phyloP scores from a whole-genome alignment of 495 filamentous ascomycete species.

The Neurospora sublineolata region DNA sequence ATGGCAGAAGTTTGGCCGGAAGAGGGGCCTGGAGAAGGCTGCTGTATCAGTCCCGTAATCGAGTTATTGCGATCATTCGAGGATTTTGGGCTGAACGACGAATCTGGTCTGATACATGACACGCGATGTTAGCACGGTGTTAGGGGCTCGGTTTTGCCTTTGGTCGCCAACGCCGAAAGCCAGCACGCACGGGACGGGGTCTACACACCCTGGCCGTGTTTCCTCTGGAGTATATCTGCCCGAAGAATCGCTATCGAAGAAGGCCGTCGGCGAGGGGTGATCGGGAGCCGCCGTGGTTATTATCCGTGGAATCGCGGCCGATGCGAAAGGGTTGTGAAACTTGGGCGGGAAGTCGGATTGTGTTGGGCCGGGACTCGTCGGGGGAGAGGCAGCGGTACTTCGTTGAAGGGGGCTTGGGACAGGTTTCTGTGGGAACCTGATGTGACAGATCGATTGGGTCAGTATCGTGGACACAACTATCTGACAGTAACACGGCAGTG shows the following conservation, averaged over 20 bases:
- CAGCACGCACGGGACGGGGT: conserved; percentile 1
- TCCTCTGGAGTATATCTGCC: conserved; percentile 21
- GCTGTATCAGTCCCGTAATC: conserved; percentile 23
- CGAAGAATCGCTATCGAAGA: conserved; percentile 27
- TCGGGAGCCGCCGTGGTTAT: conserved; percentile 24
- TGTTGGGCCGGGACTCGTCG: conserved; percentile 32
- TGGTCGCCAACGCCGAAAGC: conserved; percentile 7
- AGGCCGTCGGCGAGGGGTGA: conserved; percentile 15
- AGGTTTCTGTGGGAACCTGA: conserved; percentile 29
- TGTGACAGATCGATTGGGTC: conserved; percentile 17
- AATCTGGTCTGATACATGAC: conserved; percentile 21
- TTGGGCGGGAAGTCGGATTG: conserved; percentile 24
- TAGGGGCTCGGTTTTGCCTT: conserved; percentile 3
- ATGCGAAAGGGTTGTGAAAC: conserved; percentile 7
- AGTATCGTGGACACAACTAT: conserved; percentile 25
- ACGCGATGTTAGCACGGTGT: conserved; percentile 15
- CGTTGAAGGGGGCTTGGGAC: conserved; percentile 33
- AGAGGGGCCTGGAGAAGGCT: conserved; percentile 27
- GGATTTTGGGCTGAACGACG: conserved; percentile 16
- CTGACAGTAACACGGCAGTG: conserved; percentile 24
- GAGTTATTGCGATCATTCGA: conserved; percentile 36
- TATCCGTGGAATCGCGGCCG: conserved; percentile 23
- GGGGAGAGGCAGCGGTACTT: conserved; percentile 26
- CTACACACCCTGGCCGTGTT: conserved; percentile 25
- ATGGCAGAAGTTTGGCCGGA: conserved; percentile 16